These are phyloP conservation scores for Blastomyces percursus DNA, from an alignment of 2,329 filamentous ascomycete species.

Conservation along the genomic window DNA sequence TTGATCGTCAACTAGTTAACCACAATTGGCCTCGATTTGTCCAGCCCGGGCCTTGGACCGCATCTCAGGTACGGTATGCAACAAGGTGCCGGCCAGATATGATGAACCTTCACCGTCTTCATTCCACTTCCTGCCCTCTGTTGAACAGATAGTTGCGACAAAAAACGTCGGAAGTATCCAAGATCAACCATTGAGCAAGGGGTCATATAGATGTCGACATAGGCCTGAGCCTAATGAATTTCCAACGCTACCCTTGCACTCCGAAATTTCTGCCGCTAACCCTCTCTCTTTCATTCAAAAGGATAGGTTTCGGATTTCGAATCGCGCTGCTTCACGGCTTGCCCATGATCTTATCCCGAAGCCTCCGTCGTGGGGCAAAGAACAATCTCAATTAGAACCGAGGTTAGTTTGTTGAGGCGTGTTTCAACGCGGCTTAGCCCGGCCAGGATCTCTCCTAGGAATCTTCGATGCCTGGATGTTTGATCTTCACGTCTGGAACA, in stretches of 20 bases:
- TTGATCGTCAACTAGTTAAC: background rate
- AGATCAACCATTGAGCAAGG: background rate
- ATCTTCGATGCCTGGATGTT: background rate
- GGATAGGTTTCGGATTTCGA: background rate
- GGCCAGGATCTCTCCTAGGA: background rate
- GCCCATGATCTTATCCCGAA: background rate
- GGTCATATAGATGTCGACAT: background rate
- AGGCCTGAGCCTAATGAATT: background rate
- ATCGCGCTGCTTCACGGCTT: background rate
- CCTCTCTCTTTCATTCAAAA: background rate
- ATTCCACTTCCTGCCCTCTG: background rate
- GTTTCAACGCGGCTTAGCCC: constrained; percentile 3
- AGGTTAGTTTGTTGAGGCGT: constrained; percentile 1
- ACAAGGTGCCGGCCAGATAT: background rate
- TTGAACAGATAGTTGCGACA: background rate
- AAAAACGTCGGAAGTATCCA: background rate
- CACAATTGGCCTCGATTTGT: background rate
- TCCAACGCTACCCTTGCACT: background rate
- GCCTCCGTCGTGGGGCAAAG: background rate
- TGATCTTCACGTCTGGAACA: background rate
- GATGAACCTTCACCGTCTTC: background rate
- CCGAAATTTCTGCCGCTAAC: background rate
- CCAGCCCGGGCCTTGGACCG: no score
- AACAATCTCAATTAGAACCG: constrained; percentile 1
- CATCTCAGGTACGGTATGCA: no score